Conservation (phyloP, 2,329 filamentous ascomycete genomes). For the Stylonectria norvegica region DNA sequence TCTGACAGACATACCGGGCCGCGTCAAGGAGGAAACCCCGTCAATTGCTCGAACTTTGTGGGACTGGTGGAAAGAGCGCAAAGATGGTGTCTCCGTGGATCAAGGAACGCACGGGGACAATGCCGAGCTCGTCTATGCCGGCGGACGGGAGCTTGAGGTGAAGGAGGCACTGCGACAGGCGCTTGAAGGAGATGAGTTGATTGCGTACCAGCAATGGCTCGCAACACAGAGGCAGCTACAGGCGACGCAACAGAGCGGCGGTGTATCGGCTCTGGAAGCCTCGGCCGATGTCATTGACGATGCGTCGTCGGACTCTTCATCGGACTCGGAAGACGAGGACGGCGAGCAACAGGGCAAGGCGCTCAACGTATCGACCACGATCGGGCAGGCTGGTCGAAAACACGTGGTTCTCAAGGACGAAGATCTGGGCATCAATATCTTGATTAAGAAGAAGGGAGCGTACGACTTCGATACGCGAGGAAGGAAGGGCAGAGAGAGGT, state of each 20-base stretch:
- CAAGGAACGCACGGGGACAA: slow-evolving; percentile 52
- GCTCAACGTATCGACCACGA: slow-evolving; percentile 79
- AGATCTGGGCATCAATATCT: slow-evolving; percentile 85
- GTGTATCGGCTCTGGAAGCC: slow-evolving; percentile 64
- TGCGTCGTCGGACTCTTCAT: slow-evolving; percentile 79
- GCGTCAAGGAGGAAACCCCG: slow-evolving; percentile 37
- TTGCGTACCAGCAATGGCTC: slow-evolving; percentile 86
- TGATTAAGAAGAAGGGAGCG: slow-evolving; percentile 84
- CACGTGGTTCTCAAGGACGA: slow-evolving; percentile 85
- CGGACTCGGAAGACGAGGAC: slow-evolving; percentile 84
- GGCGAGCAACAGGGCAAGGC: slow-evolving; percentile 88
- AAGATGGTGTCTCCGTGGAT: slow-evolving; percentile 60
- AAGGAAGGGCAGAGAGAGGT: slow-evolving; percentile 87
- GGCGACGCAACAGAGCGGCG: slow-evolving; percentile 70
- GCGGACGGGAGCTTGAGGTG: slow-evolving; percentile 60
- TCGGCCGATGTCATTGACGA: slow-evolving; percentile 76
- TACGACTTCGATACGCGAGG: slow-evolving; percentile 90
- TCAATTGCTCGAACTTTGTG: slow-evolving; percentile 74
- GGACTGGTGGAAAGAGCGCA: slow-evolving; percentile 71
- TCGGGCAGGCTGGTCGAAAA: slow-evolving; percentile 79
- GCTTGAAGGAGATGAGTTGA: slow-evolving; percentile 71
- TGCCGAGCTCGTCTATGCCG: slow-evolving; percentile 64
- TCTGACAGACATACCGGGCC: slow-evolving; percentile 70
- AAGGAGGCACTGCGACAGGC: slow-evolving; percentile 59
- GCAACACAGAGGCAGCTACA: slow-evolving; percentile 85